Base-by-base conservation (phyloP, 306 rosid genomes). In the Vigna unguiculata region DNA sequence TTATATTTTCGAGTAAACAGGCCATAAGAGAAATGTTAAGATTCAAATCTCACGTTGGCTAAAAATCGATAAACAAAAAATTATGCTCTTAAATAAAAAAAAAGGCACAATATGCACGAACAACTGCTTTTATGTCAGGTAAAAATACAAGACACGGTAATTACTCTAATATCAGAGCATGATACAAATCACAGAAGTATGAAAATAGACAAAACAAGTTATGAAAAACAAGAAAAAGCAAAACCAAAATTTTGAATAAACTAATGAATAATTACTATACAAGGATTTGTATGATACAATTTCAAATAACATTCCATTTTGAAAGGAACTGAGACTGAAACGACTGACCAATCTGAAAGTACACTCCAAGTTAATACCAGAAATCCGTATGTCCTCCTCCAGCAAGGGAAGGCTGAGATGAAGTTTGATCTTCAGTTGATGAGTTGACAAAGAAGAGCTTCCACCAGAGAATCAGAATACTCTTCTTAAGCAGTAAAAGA, bases 261-360 rank as follows among this genome's bases (percentile, higher is more conserved):
- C 57, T 22, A 72, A 71, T 73, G 20, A 81, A 79, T 41, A 79
- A 77, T 85, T 72, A 73, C 82, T 83, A 53, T 78, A 80, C 86
- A 78, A 80, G 85, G 78, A 78, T 80, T 73, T 79, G 57, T 36
- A 70, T 53, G 20, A 75, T 59, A 72, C 78, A 80, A 60, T 49
- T 75, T 47, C 71, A 72, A 66, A 78, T 55, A 40, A 76, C 28
- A 65, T 76, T 60, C 76, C 75, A 82, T 55, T 70, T 75, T 69
- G 67, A 49, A 71, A 20, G 75, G 60, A 68, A 81, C 21, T 5
- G 30, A 67, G 52, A 81, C 78, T 71, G 61, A 55, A 61, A 74
- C 80, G 76, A 60, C 84, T 74, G 77, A 62, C 55, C 59, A 71
- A 69, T 76, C 82, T 47, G 57, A 63, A 74, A 74, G 63, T 69